Evolutionary conservation across 2,329 filamentous ascomycete species (phyloP).

Genomic region (Pseudopyrenochaeta lycopersici): DNA sequence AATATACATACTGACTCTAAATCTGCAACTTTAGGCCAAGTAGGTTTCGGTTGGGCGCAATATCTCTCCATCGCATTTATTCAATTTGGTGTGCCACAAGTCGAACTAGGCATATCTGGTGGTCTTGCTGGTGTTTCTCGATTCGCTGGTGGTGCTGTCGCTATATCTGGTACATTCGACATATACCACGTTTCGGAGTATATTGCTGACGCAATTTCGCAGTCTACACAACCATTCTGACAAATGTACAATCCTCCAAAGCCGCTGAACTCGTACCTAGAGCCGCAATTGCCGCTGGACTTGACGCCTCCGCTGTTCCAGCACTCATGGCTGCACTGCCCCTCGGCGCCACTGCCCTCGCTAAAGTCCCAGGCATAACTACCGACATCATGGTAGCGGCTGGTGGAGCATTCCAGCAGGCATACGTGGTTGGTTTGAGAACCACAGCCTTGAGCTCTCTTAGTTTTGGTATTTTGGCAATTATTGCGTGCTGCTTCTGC

Average conservation of each 20-base stretch:
- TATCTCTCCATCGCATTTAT: constrained; percentile 60
- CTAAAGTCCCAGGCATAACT: constrained; percentile 23
- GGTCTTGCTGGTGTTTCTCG: constrained; percentile 51
- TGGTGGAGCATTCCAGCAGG: constrained; percentile 25
- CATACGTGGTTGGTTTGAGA: constrained; percentile 23
- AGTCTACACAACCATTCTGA: constrained; percentile 54
- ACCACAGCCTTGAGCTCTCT: constrained; percentile 23
- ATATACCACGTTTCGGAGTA: not conserved
- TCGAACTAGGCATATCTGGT: constrained; percentile 57
- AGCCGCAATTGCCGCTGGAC: constrained; percentile 26
- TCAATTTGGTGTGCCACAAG: constrained; percentile 61
- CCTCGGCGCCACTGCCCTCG: constrained; percentile 20
- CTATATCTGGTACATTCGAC: constrained; percentile 40
- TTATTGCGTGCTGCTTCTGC: constrained; percentile 27
- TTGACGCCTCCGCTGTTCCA: constrained; percentile 12
- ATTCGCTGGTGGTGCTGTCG: constrained; percentile 56
- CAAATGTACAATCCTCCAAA: constrained; percentile 38
- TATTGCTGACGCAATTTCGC: too few species aligned
- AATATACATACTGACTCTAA: not conserved
- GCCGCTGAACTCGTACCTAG: constrained; percentile 21
- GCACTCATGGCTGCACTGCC: constrained; percentile 23
- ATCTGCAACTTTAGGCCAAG: constrained; percentile 32
- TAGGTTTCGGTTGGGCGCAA: constrained; percentile 60
- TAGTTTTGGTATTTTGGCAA: constrained; percentile 25
- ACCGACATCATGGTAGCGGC: constrained; percentile 24